Evolutionary conservation across 192 early-diverging fungal genomes (phyloP), one percentile per base, ranked within the genome.

Genomic region (Umbelopsis sp.): DNA sequence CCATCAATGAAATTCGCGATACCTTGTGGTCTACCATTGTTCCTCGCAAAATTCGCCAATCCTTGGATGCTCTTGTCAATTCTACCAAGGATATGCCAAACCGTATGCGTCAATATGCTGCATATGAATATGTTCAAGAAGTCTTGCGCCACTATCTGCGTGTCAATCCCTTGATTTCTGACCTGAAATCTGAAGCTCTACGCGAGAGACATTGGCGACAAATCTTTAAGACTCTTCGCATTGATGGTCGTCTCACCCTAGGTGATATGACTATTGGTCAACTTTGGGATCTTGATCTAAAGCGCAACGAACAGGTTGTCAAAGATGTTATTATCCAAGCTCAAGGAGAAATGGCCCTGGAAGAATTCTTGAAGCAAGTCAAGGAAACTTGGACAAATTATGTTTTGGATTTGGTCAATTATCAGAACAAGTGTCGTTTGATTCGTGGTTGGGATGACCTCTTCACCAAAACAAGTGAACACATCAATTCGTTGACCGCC

Each of bases 281-380:
- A 45, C 81, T 99, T 49, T 98, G 97, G 97, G 95, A 98, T 79
- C 84, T 94, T 59, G 95, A 96, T 80, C 85, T 98, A 54, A 84
- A 85, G 62, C 91, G 94, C 69, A 93, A 96, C 78, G 96, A 99
- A 80, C 79, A 83, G 31, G 73, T 82, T n/a, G 86, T 99, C 34
- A 90, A 90, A 65, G 97, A 98, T 20, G 90, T 98, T 41, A 91
- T 99, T 45, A 86, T 90, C 4, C 90, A 93, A 53, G 98, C 98
- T 6, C 94, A 98, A 77, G 98, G 98, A 71, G 98, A 99, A 86
- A 98, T 99, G 97, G 98, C 96, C 12, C 82, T 99, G 68, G 98
- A 99, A 83, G 95, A 97, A 82, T 99, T 96, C 85, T 85, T 99
- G 82, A 91, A 90, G 67, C 94, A 96, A 82, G 86, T 91, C 54